Base-by-base conservation (phyloP, 257 asterid genomes). In the Avicennia marina region DNA sequence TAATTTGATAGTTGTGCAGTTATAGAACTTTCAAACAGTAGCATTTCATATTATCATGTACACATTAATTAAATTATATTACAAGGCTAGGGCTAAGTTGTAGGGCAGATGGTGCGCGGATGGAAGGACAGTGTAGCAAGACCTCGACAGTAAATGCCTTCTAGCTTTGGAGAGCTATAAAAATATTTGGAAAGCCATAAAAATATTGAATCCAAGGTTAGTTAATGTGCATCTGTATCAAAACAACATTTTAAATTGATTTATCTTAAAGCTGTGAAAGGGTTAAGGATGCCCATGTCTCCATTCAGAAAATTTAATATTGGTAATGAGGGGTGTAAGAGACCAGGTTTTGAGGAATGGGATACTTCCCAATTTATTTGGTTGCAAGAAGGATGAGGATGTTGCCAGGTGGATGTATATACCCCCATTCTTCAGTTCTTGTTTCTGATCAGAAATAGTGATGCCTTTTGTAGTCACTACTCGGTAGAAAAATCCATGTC, bases 271-370 rank as follows among this genome's bases (percentile, higher is more conserved):
- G 61, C 71, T 50, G 75, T 63, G 33, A 62, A 64, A 20, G 36
- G 1, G 33, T 8, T 29, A 53, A 56, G n/a, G 46, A 21, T 16
- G 39, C 33, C 53, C 72, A 32, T 47, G 32, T 29, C 18, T 42
- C 33, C 22, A 33, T 6, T 65, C 9, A 21, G 7, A 21, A 38
- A 34, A n/a, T 19, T 41, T 33, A 33, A 33, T 49, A 33, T 33
- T 60, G 6, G 27, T 50, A 34, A 24, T 50, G 19, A 50, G 39
- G 60, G 56, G 63, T 67, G 64, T 65, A 42, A 66, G 56, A 73
- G 40, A 70, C 66, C 63, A 62, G 45, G 58, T 67, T 39, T 66
- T 39, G 60, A 63, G 67, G 68, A 51, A 70, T 70, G 78, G 73
- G 75, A 51, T 22, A 54, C 17, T 54, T 62, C 58, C 56, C 39